These are phyloP conservation scores for Eucalyptus brandiana DNA, from an alignment of 345 rosid species.

Conservation along the genomic window DNA sequence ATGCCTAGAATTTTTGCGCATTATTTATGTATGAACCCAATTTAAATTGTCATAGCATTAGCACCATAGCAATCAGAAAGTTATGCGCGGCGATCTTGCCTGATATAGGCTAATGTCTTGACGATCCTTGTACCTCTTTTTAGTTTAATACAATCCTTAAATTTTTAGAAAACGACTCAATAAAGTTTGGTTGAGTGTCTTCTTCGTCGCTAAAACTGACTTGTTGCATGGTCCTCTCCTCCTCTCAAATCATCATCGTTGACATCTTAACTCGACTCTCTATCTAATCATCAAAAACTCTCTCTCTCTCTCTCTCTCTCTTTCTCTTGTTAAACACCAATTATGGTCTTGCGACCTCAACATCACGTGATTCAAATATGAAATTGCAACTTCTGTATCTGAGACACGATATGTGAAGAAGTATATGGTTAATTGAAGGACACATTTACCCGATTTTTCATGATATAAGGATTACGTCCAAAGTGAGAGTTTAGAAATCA, in stretches of 20 bases:
- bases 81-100: not conserved
- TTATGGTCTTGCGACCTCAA: too few species aligned
- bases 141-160: too few species aligned
- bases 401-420: too few species aligned
- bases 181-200: not conserved
- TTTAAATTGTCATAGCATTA: not conserved
- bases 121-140: not conserved
- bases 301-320: too few species aligned
- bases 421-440: not conserved
- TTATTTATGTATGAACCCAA: not conserved
- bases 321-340: too few species aligned
- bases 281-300: too few species aligned
- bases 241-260: not conserved
- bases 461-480: not conserved
- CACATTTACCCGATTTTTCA: not conserved
- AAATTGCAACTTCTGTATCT: too few species aligned
- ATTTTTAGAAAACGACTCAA: not conserved
- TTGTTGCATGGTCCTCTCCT: not conserved
- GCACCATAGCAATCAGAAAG: not conserved
- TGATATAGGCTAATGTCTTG: not conserved
- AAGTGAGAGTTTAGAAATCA: not conserved
- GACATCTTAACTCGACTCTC: not conserved
- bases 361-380: too few species aligned
- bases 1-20: not conserved
- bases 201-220: rapidly evolving